Evolutionary conservation across 192 early-diverging fungal genomes (phyloP), one percentile per base, ranked within the genome.

Genomic region (Phlyctochytrium arcticum): DNA sequence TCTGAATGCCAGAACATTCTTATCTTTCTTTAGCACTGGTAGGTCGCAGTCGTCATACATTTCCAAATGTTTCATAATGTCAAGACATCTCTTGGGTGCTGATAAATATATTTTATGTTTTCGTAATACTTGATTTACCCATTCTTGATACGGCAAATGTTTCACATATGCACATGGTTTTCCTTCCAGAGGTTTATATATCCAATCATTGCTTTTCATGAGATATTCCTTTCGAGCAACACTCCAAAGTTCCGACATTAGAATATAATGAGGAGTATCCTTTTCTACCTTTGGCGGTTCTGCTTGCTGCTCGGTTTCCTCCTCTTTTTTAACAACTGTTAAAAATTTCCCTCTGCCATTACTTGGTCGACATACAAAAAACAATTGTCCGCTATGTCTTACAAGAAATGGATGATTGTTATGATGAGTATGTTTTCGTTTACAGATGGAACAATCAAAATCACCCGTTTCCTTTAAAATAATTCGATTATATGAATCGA

Each of bases 351-450:
- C 58, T n/a, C n/a, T n/a, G 12, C 58, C 58, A 7, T 6, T 21
- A 31, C 39, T 21, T 29, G 10, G 58, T 5, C 58, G 58, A 60
- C 58, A 60, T 5, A 60, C 58, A 47, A 60, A 60, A 17, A 60
- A 29, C 21, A 60, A 27, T 10, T 19, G 12, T 23, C 19, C n/a
- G 17, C 42, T 39, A n/a, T 31, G 58, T 6, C 44, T 7, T 17
- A 62, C 60, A 6, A 62, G 48, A 35, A 62, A 62, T 17, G 60
- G 60, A 26, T 62, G 60, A 31, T 62, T 62, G 48, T n/a, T 53
- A 29, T 62, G 60, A 33, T 62, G 54, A 8, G 31, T 29, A 54
- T 62, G 60, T n/a, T 50, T 9, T 10, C 60, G 29, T 19, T 62
- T 39, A 48, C 60, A 62, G 29, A 62, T 62, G 12, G 6, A 8